Conservation (phyloP, 768 basidiomycete genomes). For the Gymnopilus dilepis region DNA sequence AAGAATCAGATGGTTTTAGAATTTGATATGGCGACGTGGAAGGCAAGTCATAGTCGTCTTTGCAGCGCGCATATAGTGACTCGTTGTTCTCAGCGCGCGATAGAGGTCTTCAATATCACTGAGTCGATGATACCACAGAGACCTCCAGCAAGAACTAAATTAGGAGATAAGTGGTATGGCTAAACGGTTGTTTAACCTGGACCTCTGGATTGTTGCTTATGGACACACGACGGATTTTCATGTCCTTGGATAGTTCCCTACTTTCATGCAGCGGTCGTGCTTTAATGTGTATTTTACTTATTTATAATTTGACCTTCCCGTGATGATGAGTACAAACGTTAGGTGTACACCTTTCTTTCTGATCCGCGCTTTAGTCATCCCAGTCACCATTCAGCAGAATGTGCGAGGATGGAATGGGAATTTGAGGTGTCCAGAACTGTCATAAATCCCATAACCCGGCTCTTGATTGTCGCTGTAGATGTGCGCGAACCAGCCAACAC, state of each 20-base stretch:
- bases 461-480: constrained; percentile 71
- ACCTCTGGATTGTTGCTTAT: neutral
- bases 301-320: constrained; percentile 2
- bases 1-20: constrained; percentile 91
- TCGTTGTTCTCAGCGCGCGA: constrained; percentile 67
- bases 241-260: neutral
- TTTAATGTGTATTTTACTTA: constrained; percentile 4
- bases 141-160: constrained; percentile 55
- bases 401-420: constrained; percentile 68
- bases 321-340: neutral
- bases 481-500: constrained; percentile 84
- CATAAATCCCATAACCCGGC: constrained; percentile 76
- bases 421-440: constrained; percentile 52
- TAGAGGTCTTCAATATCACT: constrained; percentile 82
- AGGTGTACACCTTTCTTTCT: neutral
- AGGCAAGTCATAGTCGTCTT: constrained; percentile 52
- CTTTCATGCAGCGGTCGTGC: neutral
- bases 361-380: neutral
- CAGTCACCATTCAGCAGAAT: constrained; percentile 49
- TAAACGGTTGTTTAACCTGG: constrained; percentile 29
- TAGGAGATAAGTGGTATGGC: constrained; percentile 78
- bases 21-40: constrained; percentile 90
- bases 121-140: constrained; percentile 80
- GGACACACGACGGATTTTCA: neutral
- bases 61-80: neutral